Evolutionary conservation across 108 stramenopile genomes (phyloP), one percentile per base, ranked within the genome.

Genomic region (Nitzschia inconspicua): DNA sequence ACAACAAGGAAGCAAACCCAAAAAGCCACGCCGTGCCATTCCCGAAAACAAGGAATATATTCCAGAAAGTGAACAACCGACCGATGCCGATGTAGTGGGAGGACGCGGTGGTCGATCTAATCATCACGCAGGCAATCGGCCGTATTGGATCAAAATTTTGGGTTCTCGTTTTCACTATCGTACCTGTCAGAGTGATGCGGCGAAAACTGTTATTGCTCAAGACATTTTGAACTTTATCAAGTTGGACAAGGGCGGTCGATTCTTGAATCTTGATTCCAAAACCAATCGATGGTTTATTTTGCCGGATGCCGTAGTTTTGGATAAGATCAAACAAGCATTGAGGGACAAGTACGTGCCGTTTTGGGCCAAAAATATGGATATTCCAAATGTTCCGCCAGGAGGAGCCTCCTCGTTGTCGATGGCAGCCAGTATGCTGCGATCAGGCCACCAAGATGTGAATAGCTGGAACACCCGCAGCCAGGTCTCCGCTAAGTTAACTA

Each of bases 311-410:
- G 39, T 39, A 23, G 50, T 44, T 3, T 51, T 63, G 37, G 48
- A 40, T 18, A 63, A 63, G 31, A 51, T 63, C 6, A 63, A 63
- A 32, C 62, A 63, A 20, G 62, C 62, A 3, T 25, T 63, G 14
- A 24, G 62, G 42, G 62, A 63, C 47, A 51, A 63, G 14, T 63
- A 65, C 19, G 52, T 65, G 6, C 63, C 63, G 24, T 34, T 40
- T 44, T 65, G 37, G 56, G 40, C 56, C 22, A 52, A 26, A 34
- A 34, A 52, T 32, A 10, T 47, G 3, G 28, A 47, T 27, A 47
- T 47, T 19, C 20, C 47, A 22, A 18, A 47, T 19, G 22, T 11
- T 2, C 2, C 19, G 2, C 8, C 47, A 3, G 20, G 2, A 18
- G 28, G 28, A 10, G 6, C 22, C 2, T 47, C 28, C 22, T 37